A percentile compares a stretch with the other conserved stretches of the same genome.
Evolutionary conservation across 257 asterid species (phyloP).

Genomic region (Nicotiana sylvestris): DNA sequence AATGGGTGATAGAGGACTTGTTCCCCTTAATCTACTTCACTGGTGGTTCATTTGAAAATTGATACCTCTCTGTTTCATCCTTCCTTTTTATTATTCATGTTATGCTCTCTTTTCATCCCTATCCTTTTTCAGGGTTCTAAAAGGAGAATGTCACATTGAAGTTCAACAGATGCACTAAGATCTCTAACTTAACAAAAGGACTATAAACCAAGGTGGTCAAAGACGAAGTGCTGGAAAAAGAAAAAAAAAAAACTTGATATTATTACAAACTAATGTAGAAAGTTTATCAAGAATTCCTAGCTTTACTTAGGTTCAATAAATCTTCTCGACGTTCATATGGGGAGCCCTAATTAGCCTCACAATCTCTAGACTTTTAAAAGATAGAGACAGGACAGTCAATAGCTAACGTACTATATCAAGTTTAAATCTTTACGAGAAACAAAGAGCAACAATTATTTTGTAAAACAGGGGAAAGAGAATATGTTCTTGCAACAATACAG

Average conservation of each 20-base stretch:
- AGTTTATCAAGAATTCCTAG: not conserved
- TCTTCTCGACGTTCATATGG: not conserved
- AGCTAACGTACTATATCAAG: not conserved
- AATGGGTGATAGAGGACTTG: not conserved
- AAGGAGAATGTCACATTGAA: not conserved
- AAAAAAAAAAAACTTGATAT: not conserved
- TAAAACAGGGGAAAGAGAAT: not conserved
- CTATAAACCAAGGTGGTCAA: slow-evolving; percentile 3
- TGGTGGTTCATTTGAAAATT: not conserved
- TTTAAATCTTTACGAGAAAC: not conserved
- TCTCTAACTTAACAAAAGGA: not conserved
- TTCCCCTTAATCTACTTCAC: not conserved
- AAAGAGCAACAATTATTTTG: not conserved
- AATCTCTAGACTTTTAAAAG: not conserved
- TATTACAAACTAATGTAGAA: not conserved
- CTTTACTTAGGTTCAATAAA: not conserved
- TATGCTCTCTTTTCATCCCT: not conserved
- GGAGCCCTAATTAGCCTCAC: not conserved
- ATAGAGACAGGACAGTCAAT: not conserved
- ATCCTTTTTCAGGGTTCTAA: not conserved
- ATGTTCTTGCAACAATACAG: not conserved
- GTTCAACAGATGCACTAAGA: not conserved
- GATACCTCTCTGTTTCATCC: not conserved
- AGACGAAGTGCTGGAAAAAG: not conserved
- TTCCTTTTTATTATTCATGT: not conserved